Conservation (phyloP, 2,329 filamentous ascomycete species). For the Ascochyta viciae-villosae region DNA sequence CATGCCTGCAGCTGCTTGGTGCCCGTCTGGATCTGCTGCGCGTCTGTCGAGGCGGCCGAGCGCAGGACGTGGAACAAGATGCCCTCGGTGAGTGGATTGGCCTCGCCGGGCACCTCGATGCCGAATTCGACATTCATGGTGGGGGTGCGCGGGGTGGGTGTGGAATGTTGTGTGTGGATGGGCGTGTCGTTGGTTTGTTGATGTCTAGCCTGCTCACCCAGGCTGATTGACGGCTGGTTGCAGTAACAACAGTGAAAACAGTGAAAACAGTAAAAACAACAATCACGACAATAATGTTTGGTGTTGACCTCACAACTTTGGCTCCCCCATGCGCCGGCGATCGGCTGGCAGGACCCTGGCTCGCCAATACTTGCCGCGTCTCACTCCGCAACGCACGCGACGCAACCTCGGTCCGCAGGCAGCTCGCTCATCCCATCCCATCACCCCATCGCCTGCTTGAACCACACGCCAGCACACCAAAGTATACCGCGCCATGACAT, state of each 20-base stretch:
- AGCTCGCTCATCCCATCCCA: constrained; percentile 14
- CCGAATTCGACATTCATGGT: constrained; percentile 43
- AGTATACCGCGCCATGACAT: not conserved
- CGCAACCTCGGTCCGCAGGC: constrained; percentile 38
- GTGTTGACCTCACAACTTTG: not conserved
- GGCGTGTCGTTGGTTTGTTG: not conserved
- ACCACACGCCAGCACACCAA: not conserved
- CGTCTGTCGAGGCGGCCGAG: constrained; percentile 56
- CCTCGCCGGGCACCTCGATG: constrained; percentile 83
- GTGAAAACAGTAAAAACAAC: no score
- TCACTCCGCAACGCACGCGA: not conserved
- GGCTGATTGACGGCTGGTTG: constrained; percentile 22
- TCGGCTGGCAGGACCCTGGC: constrained; percentile 9
- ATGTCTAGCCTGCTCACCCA: constrained; percentile 40
- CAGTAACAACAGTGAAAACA: no score
- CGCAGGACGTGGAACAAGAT: constrained; percentile 57
- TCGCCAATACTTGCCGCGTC: constrained; percentile 15
- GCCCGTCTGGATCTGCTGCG: constrained; percentile 59
- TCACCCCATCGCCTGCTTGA: constrained; percentile 25
- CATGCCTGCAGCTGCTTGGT: constrained; percentile 61
- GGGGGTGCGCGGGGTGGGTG: constrained; percentile 12
- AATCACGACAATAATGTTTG: not conserved
- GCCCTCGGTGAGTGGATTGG: constrained; percentile 63
- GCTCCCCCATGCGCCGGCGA: not conserved
- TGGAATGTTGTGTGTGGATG: not conserved